These are phyloP conservation scores for Heritiera littoralis DNA, from an alignment of 345 rosid species.

Conservation along the genomic window DNA sequence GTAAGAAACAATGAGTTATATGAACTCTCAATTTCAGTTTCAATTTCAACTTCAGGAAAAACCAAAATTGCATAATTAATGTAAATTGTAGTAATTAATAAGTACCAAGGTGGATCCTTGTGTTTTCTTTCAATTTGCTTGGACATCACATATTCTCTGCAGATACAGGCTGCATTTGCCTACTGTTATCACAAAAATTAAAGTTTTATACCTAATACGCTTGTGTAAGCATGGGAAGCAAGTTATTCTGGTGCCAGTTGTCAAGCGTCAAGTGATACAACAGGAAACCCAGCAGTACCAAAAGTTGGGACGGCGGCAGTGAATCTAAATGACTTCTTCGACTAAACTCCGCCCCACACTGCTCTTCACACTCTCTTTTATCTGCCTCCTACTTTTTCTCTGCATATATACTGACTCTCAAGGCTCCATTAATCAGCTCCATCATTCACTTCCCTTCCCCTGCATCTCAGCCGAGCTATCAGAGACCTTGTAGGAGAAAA, in stretches of 20 bases:
- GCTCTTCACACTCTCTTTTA: not conserved
- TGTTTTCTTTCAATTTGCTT: constrained; percentile 12
- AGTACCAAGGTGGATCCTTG: not conserved
- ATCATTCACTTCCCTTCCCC: not conserved
- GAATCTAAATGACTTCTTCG: constrained; percentile 32
- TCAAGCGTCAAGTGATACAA: not conserved
- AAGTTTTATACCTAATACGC: not conserved
- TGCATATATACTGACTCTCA: not conserved
- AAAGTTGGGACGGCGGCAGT: constrained; percentile 14
- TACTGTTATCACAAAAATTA: not conserved
- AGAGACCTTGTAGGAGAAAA: not conserved
- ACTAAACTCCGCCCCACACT: constrained; percentile 23
- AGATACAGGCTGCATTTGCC: not conserved
- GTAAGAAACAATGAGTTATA: too few relatives aligned
- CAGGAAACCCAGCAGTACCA: not conserved
- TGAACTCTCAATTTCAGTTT: too few relatives aligned
- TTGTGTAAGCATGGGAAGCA: not conserved
- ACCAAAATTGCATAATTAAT: too few relatives aligned
- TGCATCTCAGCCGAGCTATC: not conserved
- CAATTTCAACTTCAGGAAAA: too few relatives aligned
- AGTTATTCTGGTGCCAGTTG: constrained; percentile 1
- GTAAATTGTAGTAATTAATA: not conserved
- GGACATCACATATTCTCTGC: constrained; percentile 16
- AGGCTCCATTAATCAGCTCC: not conserved
- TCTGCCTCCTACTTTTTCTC: not conserved